phyloP scores from a whole-genome alignment of 179 eudicot species.

The Silene noctiflora region DNA sequence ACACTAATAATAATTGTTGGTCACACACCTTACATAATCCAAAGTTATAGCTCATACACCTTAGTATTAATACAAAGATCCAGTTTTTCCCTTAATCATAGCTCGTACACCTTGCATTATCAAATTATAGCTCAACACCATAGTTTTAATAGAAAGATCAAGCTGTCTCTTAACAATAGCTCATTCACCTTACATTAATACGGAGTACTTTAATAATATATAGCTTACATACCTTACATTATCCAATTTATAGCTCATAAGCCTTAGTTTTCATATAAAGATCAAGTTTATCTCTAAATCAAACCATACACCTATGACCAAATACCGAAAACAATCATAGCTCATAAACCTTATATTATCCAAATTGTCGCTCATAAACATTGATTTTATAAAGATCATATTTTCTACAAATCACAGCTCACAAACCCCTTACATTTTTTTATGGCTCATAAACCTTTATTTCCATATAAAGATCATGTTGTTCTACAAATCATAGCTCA shows the following conservation, averaged over 20 bases:
- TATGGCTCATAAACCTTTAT: neutral
- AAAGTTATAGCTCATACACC: neutral
- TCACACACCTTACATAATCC: neutral
- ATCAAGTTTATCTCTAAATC: neutral
- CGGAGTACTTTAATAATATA: neutral
- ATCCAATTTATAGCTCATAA: neutral
- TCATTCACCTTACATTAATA: neutral
- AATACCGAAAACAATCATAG: no score
- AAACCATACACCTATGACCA: no score
- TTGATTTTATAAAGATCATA: neutral
- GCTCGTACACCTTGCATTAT: neutral
- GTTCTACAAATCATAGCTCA: neutral
- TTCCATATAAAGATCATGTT: neutral
- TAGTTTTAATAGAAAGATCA: neutral
- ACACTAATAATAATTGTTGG: neutral
- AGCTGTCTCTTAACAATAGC: neutral
- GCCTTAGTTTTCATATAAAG: neutral
- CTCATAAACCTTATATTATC: neutral
- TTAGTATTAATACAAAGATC: conserved; percentile 16
- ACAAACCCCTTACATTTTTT: neutral
- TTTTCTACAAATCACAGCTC: neutral
- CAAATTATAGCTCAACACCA: neutral
- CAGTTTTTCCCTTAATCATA: neutral
- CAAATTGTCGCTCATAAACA: neutral
- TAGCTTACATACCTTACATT: neutral